Evolutionary conservation across 148 eudicot genomes (phyloP).

Genomic region (Dysphania ambrosioides): DNA sequence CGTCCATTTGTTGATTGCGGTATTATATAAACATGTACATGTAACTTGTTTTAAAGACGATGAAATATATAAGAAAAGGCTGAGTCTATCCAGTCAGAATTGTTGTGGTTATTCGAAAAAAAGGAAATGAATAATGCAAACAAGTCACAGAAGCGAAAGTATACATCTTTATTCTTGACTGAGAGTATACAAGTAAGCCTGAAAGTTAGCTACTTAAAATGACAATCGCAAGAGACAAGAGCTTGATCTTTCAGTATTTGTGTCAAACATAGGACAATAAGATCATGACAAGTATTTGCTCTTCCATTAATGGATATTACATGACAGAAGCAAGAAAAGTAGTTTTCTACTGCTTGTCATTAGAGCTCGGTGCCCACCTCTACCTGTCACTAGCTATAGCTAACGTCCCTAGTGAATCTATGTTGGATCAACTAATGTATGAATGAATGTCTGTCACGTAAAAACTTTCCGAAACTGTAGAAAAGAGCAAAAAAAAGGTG

Average conservation of each 20-base stretch:
- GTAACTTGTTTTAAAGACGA: too few relatives aligned
- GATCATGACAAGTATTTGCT: neutral
- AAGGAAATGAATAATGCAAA: neutral
- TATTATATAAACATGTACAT: too few relatives aligned
- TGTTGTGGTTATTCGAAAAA: too few relatives aligned
- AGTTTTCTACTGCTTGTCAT: neutral
- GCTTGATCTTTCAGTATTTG: neutral
- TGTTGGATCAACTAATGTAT: neutral
- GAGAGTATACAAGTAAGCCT: neutral
- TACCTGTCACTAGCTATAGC: neutral
- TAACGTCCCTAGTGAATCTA: slow-evolving; percentile 5
- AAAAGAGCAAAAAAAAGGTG: neutral
- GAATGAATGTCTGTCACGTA: neutral
- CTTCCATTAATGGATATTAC: neutral
- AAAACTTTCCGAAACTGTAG: neutral
- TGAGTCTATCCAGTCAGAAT: too few relatives aligned
- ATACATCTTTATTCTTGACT: neutral
- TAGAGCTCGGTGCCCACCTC: too few relatives aligned
- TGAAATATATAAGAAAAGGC: too few relatives aligned
- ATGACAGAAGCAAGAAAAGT: slow-evolving; percentile 4
- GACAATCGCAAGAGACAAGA: neutral
- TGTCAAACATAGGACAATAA: slow-evolving; percentile 2
- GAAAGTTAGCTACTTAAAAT: neutral
- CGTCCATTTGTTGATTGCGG: too few relatives aligned
- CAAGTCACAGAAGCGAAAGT: neutral